Evolutionary conservation across 768 basidiomycete genomes (phyloP).

Genomic region (Tremella yokohamensis): DNA sequence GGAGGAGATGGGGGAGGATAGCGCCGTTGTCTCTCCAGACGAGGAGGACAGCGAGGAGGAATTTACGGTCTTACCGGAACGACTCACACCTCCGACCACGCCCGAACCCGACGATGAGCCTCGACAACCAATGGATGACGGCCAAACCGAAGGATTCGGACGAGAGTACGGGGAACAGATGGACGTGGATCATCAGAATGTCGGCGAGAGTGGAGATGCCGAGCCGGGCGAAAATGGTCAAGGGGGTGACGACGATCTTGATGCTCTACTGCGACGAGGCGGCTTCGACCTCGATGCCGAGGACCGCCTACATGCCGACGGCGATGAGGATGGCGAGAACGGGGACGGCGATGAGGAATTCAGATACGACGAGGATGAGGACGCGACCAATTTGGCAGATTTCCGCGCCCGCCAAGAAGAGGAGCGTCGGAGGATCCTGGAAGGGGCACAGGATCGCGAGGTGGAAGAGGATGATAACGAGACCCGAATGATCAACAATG

Average conservation of each 20-base stretch:
- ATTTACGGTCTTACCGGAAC: conserved; percentile 31
- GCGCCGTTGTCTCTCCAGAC: conserved; percentile 30
- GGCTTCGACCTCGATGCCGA: not conserved
- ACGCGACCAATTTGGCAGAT: conserved; percentile 1
- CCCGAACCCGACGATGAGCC: conserved; percentile 22
- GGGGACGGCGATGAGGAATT: conserved; percentile 13
- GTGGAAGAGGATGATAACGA: conserved; percentile 33
- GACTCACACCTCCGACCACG: conserved; percentile 28
- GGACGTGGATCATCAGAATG: conserved; percentile 25
- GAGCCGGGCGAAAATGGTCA: not conserved
- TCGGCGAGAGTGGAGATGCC: conserved; percentile 14
- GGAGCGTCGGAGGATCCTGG: conserved; percentile 3
- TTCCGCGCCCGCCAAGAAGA: not conserved
- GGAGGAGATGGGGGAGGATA: conserved; percentile 14
- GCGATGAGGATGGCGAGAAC: conserved; percentile 16
- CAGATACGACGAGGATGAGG: conserved; percentile 14
- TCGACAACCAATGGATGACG: conserved; percentile 4
- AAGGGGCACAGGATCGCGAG: conserved; percentile 14
- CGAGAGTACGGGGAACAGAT: conserved; percentile 6
- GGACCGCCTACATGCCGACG: conserved; percentile 8
- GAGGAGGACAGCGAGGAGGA: conserved; percentile 36
- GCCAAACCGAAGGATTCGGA: conserved; percentile 2
- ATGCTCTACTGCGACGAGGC: not conserved
- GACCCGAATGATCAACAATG: conserved; percentile 34
- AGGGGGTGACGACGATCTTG: not conserved